Conservation (phyloP, 2,329 filamentous ascomycete genomes). For the Xylariales sp. region DNA sequence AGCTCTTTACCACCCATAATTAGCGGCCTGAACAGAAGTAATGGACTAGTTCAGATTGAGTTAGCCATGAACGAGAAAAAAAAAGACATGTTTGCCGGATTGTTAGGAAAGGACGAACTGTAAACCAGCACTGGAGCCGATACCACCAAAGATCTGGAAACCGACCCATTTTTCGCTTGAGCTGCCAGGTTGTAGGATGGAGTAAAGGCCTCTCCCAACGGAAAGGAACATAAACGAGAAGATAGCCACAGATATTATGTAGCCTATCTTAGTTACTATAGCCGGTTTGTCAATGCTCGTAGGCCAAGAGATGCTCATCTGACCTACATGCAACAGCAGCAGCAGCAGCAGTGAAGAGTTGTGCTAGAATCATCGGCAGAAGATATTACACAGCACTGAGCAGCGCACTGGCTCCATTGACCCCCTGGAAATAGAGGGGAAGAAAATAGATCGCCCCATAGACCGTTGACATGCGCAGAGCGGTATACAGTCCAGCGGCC, state of each 20-base stretch:
- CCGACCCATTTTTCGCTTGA: slow-evolving; percentile 35
- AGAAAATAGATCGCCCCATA: slow-evolving; percentile 41
- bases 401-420: slow-evolving; percentile 39
- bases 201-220: slow-evolving; percentile 33
- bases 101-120: slow-evolving; percentile 22
- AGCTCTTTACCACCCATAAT: too few relatives aligned
- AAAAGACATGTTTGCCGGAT: not conserved
- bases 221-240: slow-evolving; percentile 10
- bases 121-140: slow-evolving; percentile 28
- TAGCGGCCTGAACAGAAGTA: too few relatives aligned
- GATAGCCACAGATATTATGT: slow-evolving; percentile 30
- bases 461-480: slow-evolving; percentile 37
- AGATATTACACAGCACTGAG: slow-evolving; percentile 44
- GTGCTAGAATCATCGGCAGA: slow-evolving; percentile 41
- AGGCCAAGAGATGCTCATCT: not conserved
- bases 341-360: slow-evolving; percentile 32
- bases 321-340: slow-evolving; percentile 26
- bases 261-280: slow-evolving; percentile 36
- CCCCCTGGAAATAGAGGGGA: slow-evolving; percentile 50
- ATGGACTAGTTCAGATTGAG: too few relatives aligned
- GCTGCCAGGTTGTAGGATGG: slow-evolving; percentile 23
- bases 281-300: too few relatives aligned
- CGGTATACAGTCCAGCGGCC: slow-evolving; percentile 31
- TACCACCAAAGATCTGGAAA: slow-evolving; percentile 29
- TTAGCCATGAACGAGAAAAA: too few relatives aligned